Evolutionary conservation across 1,284 basidiomycete genomes (phyloP), one percentile per base, ranked within the genome.

Genomic region (Tylopilus orsonianus): DNA sequence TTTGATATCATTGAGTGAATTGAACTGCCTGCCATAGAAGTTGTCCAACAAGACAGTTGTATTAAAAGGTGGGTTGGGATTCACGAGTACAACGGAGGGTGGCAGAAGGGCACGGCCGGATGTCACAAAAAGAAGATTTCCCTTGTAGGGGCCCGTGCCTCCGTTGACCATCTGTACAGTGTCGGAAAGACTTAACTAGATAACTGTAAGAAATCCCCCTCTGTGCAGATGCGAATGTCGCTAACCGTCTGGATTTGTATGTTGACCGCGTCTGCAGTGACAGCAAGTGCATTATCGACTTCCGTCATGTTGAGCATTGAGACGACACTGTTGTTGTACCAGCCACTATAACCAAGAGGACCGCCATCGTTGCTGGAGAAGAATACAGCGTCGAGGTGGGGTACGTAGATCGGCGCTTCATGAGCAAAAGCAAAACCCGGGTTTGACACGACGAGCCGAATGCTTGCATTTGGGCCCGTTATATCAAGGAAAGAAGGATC

Each of bases 1-100:
- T 58, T 85, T 88, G 46, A 85, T 71, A 60, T 93, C 90, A 63
- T 92, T 90, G 45, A 90, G 67, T 1, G 87, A 87, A 68, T 87
- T 90, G 71, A 91, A 93, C 59, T 90, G 87, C 8, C 86, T 73
- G 2, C 89, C 89, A 57, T 79, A 85, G 62, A 74, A 85, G 66
- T 85, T 89, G 69, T 87, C 81, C 47, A 87, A 60, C 14, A 87
- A 59, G 34, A 85, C 77, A 16, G 82, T 84, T 7, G 75, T 67
- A 46, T 85, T 83, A 62, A 79, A 73, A 0, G 88, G 88, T 10
- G 78, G 58, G 1, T 56, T 55, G 0, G 87, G 85, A 60, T 90
- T 78, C 44, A 90, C 80, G 33, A 84, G 72, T 0, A 77, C 81
- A 23, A 91, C 62, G 2, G 79, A 80, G 6, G 85, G 79, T 2